Evolutionary conservation across 768 basidiomycete genomes (phyloP).

Genomic region (Leccinum longicurvipes): DNA sequence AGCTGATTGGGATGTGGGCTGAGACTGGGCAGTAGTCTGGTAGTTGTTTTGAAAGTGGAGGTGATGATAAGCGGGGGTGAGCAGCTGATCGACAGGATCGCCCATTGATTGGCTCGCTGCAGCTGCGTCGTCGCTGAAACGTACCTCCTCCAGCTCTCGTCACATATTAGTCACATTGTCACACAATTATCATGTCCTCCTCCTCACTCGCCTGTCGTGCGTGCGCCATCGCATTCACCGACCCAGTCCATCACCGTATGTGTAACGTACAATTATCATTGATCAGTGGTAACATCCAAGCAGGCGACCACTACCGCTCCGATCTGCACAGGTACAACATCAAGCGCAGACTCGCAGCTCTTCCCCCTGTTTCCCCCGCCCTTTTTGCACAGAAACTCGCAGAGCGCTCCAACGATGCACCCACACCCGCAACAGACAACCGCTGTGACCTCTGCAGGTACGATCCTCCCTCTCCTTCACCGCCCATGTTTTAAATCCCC

Average conservation of each 20-base stretch:
- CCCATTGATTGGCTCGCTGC: slow-evolving; percentile 51
- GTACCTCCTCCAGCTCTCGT: slow-evolving; percentile 1
- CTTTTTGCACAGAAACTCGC: slow-evolving; percentile 87
- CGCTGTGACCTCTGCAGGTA: slow-evolving; percentile 84
- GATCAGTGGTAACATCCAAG: too few species aligned
- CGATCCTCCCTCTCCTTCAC: slow-evolving; percentile 24
- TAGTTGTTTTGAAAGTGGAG: slow-evolving; percentile 33
- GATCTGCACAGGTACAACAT: slow-evolving; percentile 98
- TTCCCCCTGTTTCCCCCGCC: slow-evolving; percentile 76
- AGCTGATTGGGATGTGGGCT: slow-evolving; percentile 16
- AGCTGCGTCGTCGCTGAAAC: slow-evolving; percentile 30
- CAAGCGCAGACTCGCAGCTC: slow-evolving; percentile 88
- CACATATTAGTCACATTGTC: slow-evolving; percentile 2
- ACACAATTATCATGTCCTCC: slow-evolving; percentile 5
- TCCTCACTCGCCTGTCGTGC: slow-evolving; percentile 71
- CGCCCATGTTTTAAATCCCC: neutral
- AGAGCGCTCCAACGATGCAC: slow-evolving; percentile 67
- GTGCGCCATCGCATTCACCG: slow-evolving; percentile 83
- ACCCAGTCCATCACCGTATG: slow-evolving; percentile 81
- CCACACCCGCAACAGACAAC: slow-evolving; percentile 50
- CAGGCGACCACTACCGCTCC: slow-evolving; percentile 85
- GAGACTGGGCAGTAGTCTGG: slow-evolving; percentile 20
- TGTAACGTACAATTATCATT: too few species aligned
- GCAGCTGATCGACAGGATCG: slow-evolving; percentile 61
- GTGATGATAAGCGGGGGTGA: slow-evolving; percentile 54